Evolutionary conservation across 2,329 filamentous ascomycete genomes (phyloP).

Genomic region (Colletotrichum tabaci): DNA sequence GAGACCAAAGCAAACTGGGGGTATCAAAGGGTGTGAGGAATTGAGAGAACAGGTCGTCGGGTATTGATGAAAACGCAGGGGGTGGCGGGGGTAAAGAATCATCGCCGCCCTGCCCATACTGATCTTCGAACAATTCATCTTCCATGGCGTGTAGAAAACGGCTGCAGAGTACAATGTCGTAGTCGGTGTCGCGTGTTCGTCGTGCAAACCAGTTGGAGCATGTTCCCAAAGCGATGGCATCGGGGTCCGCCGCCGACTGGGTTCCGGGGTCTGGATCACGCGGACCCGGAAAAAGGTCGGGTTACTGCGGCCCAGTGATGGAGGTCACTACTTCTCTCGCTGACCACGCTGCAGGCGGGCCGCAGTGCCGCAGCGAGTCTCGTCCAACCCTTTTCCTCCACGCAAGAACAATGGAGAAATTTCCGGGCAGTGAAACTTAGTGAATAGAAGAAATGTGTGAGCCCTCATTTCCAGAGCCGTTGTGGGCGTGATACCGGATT

Average conservation of each 20-base stretch:
- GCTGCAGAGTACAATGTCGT: neutral
- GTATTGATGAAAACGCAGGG: constrained; percentile 31
- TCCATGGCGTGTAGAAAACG: constrained; percentile 11
- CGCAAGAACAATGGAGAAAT: constrained; percentile 17
- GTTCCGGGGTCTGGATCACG: constrained; percentile 35
- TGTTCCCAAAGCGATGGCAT: constrained; percentile 28
- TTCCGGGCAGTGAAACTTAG: neutral
- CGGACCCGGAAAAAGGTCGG: constrained; percentile 35
- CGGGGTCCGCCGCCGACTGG: constrained; percentile 29
- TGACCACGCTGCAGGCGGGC: constrained; percentile 29
- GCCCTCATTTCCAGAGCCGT: neutral
- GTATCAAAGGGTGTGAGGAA: constrained; percentile 41
- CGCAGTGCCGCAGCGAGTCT: constrained; percentile 32
- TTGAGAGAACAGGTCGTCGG: constrained; percentile 32
- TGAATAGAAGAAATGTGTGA: neutral
- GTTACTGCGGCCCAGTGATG: constrained; percentile 25
- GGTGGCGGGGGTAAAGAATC: constrained; percentile 29
- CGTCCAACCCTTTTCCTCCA: neutral
- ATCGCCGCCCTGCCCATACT: constrained; percentile 20
- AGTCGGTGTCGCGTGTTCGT: constrained; percentile 16
- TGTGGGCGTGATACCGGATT: constrained; percentile 1
- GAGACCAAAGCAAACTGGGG: constrained; percentile 43
- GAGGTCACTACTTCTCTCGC: constrained; percentile 4
- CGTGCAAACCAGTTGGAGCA: constrained; percentile 27
- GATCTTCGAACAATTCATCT: constrained; percentile 29